These are phyloP conservation scores for Trametes elegans DNA, from an alignment of 768 basidiomycete genomes.

Conservation along the genomic window DNA sequence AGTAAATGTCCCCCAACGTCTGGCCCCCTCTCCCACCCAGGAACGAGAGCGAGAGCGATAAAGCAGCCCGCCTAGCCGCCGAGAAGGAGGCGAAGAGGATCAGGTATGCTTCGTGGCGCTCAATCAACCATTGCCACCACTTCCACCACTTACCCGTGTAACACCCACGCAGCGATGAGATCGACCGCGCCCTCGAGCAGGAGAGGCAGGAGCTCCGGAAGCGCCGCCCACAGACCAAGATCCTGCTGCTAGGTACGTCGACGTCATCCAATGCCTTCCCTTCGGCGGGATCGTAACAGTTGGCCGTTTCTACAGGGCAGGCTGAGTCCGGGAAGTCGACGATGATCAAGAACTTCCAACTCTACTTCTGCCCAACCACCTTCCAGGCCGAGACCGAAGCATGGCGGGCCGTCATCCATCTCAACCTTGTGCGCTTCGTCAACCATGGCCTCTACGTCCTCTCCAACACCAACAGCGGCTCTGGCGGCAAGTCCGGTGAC, in stretches of 20 bases:
- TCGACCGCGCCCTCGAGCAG: conserved; percentile 50
- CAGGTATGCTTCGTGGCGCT: conserved; percentile 6
- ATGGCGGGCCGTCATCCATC: conserved; percentile 62
- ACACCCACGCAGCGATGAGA: conserved; percentile 46
- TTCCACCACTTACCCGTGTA: too few relatives aligned
- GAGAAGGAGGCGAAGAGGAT: conserved; percentile 43
- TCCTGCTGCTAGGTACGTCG: conserved; percentile 53
- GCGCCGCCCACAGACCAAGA: conserved; percentile 40
- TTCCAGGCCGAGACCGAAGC: conserved; percentile 52
- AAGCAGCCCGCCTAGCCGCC: conserved; percentile 34
- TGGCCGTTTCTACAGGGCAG: conserved; percentile 37
- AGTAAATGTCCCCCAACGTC: conserved; percentile 3
- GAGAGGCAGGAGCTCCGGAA: conserved; percentile 41
- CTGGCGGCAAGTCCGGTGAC: background rate
- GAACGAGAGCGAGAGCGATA: conserved; percentile 41
- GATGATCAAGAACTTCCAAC: conserved; percentile 59
- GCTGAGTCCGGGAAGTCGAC: conserved; percentile 66
- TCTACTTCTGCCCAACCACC: conserved; percentile 53
- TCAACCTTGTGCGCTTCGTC: conserved; percentile 56
- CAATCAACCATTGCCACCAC: background rate
- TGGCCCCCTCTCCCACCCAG: conserved; percentile 32
- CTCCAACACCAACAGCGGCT: conserved; percentile 19
- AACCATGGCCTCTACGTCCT: conserved; percentile 39
- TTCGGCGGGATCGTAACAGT: background rate
- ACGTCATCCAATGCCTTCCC: background rate